Conservation (phyloP, 169 alveolate species). For the Amoebophrya sp. region DNA sequence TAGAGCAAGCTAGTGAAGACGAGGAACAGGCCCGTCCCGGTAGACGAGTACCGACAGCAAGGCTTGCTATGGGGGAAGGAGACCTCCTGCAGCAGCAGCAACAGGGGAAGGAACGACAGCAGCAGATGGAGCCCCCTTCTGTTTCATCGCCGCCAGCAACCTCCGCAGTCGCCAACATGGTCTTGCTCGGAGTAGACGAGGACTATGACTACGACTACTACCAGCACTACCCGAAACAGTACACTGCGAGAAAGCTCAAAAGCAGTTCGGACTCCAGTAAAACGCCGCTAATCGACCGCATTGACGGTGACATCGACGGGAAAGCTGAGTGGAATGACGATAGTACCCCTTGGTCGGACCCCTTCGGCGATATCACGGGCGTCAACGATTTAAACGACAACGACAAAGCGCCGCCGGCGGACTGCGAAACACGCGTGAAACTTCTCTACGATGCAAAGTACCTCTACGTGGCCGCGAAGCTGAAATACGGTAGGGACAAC, state of each 20-base stretch:
- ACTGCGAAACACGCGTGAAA: neutral
- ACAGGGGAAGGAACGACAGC: no score
- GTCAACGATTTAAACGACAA: neutral
- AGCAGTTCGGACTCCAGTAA: no score
- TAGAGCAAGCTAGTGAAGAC: no score
- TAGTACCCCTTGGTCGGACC: neutral
- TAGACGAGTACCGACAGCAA: no score
- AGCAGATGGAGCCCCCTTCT: no score
- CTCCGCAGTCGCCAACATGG: neutral
- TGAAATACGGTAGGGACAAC: no score
- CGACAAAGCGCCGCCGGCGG: neutral
- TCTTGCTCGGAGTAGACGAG: neutral
- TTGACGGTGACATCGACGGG: neutral
- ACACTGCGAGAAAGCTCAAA: neutral
- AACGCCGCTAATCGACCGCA: no score
- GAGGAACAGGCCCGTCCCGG: no score
- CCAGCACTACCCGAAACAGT: neutral
- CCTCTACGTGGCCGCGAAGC: neutral
- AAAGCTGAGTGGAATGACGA: neutral
- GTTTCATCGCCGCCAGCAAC: no score
- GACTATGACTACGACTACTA: neutral
- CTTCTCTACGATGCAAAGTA: neutral
- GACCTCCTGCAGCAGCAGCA: no score
- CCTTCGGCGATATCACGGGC: neutral
- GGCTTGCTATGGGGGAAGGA: no score